phyloP scores from a whole-genome alignment of 768 basidiomycete genomes.

The Boletus speciosus region DNA sequence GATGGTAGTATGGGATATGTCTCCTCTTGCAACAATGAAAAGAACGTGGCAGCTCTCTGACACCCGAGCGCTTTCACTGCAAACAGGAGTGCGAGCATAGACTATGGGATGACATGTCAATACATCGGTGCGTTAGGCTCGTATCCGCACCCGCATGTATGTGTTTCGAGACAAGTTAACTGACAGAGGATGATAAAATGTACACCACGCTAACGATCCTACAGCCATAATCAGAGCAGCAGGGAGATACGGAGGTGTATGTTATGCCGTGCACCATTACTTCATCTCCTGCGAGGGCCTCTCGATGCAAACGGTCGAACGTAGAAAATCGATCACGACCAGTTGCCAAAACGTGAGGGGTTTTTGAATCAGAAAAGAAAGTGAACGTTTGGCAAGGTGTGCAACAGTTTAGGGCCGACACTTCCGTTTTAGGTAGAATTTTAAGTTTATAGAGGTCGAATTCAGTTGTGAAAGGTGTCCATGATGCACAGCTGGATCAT shows the following conservation, averaged over 20 bases:
- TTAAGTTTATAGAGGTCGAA: too few relatives aligned
- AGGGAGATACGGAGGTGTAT: slow-evolving; percentile 88
- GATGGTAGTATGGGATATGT: too few relatives aligned
- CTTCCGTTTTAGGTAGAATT: not conserved
- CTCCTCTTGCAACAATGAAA: too few relatives aligned
- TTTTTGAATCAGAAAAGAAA: slow-evolving; percentile 8
- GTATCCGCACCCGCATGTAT: not conserved
- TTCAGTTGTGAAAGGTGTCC: too few relatives aligned
- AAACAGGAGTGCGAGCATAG: too few relatives aligned
- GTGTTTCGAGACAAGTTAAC: not conserved
- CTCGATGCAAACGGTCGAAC: slow-evolving; percentile 41
- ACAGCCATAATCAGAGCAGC: slow-evolving; percentile 48
- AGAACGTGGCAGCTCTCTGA: too few relatives aligned
- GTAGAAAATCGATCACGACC: slow-evolving; percentile 37
- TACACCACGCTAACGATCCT: slow-evolving; percentile 87
- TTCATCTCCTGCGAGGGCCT: slow-evolving; percentile 89
- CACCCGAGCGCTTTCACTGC: too few relatives aligned
- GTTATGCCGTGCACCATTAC: slow-evolving; percentile 85
- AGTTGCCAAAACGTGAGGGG: slow-evolving; percentile 47
- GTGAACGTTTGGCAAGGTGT: not conserved
- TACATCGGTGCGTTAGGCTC: too few relatives aligned
- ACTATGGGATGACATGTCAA: not conserved
- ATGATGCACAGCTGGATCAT: not conserved
- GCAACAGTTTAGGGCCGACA: slow-evolving; percentile 35
- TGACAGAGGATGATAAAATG: slow-evolving; percentile 39